Evolutionary conservation across 1,284 basidiomycete species (phyloP), one percentile per base, ranked within the genome.

Genomic region (Austropuccinia psidii): DNA sequence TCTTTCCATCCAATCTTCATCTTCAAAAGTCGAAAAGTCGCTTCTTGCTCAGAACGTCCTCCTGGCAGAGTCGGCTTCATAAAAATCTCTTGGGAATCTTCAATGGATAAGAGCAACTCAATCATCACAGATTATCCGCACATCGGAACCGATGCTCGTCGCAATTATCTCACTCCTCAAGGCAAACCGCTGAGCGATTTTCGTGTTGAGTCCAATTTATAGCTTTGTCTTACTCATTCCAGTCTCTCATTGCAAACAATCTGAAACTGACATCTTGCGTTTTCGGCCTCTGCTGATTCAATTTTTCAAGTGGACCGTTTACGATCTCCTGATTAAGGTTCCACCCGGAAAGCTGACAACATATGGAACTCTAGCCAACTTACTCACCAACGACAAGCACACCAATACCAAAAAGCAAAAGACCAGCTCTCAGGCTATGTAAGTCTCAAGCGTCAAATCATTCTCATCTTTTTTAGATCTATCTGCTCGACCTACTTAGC

Each of bases 101-200:
- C n/a, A n/a, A n/a, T n/a, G n/a, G n/a, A n/a, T n/a, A n/a, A n/a
- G n/a, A n/a, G n/a, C n/a, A n/a, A n/a, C n/a, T n/a, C n/a, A n/a
- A n/a, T n/a, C n/a, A n/a, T n/a, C n/a, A n/a, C n/a, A n/a, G n/a
- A n/a, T n/a, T n/a, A n/a, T n/a, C n/a, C n/a, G n/a, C n/a, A n/a
- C n/a, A n/a, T n/a, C n/a, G n/a, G n/a, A n/a, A n/a, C n/a, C n/a
- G n/a, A n/a, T n/a, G n/a, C n/a, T n/a, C n/a, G n/a, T n/a, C n/a
- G n/a, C n/a, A n/a, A n/a, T 33, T 57, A 57, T 29, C 54, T 57
- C n/a, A 57, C 54, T 8, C 54, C 54, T 57, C 24, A 57, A 29
- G 29, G 29, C 19, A 57, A 57, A 29, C n/a, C 29, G 29, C n/a
- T 57, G n/a, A 57, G n/a, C 19, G 54, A n/a, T 8, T 57, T 57